Conservation (phyloP, 345 rosid genomes). For the Populus pruinosa region DNA sequence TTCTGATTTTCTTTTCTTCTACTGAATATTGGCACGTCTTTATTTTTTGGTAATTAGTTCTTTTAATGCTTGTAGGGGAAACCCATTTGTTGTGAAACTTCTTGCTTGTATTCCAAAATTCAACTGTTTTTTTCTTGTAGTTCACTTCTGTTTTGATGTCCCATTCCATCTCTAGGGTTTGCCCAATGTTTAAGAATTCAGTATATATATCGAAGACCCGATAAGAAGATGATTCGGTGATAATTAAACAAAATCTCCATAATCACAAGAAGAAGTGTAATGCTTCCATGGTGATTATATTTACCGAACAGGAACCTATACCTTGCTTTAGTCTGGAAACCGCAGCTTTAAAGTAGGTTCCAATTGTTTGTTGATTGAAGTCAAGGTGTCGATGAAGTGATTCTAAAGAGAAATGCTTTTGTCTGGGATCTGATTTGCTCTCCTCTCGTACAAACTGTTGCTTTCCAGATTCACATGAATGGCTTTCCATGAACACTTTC, state of each 20-base stretch:
- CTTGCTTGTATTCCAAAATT: background rate
- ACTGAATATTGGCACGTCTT: background rate
- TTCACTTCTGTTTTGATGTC: background rate
- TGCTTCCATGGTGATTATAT: background rate
- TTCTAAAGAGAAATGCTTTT: constrained; percentile 4
- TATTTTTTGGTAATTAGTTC: background rate
- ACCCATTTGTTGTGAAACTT: background rate
- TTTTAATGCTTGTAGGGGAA: background rate
- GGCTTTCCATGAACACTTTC: constrained; percentile 3
- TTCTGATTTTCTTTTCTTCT: too few species aligned
- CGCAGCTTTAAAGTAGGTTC: constrained; percentile 1
- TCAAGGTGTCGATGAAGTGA: background rate
- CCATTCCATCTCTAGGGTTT: background rate
- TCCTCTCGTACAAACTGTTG: background rate
- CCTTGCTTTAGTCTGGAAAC: constrained; percentile 4
- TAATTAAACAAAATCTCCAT: background rate
- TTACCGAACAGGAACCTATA: background rate
- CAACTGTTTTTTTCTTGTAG: background rate
- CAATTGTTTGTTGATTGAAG: background rate
- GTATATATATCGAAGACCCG: background rate
- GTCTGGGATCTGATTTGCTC: background rate
- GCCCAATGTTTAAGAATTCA: background rate
- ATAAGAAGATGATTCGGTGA: background rate
- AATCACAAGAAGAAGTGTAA: background rate
- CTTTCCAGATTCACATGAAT: background rate